Base-by-base conservation (phyloP, 73 alveolate species). In the Symbiodinium pilosum region DNA sequence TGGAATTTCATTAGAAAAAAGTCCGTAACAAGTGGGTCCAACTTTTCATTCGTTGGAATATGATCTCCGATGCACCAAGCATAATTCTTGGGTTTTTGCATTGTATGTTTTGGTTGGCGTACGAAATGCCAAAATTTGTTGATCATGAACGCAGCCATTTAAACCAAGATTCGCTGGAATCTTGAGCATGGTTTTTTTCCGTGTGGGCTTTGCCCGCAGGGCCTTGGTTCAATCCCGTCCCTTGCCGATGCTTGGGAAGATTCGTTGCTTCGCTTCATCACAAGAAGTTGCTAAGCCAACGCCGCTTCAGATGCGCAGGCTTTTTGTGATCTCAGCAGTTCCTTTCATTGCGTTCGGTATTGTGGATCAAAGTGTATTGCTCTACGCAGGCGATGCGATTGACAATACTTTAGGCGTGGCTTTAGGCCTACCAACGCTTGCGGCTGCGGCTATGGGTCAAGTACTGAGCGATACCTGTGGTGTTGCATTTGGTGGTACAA, bases 381-480 rank as follows among this genome's bases (percentile, higher is more conserved):
- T 91, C 36, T 91, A 91, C 21, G 97, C 97, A 18, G 97, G 97
- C 20, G 97, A 91, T 91, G 97, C 97, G 75, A 91, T 91, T 21
- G 97, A 91, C 88, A 91, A 91, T 40, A 91, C 97, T 43, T 18
- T 91, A 20, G 97, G 97, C 2, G 97, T 91, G 0, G 51, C 87
- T 34, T 42, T 91, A 36, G 97, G 97, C 42, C 43, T 91, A 73
- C 97, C 97, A 3, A 91, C 97, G 2, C 42, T 91, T 32, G 97
- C 97, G 9, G 97, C 97, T 36, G 97, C 97, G 9, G 95, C 97
- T 75, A 91, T 91, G 97, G 97, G 97, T 18, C 97, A 91, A 41
- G 97, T 91, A 16, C 2, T 91, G 83, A 91, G 97, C 32, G 97
- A 91, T 32, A 91, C 97, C 51, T 91, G 97, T 43, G 97, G 97